phyloP scores from a whole-genome alignment of 805 yeast genomes.

The Ogataea henricii region DNA sequence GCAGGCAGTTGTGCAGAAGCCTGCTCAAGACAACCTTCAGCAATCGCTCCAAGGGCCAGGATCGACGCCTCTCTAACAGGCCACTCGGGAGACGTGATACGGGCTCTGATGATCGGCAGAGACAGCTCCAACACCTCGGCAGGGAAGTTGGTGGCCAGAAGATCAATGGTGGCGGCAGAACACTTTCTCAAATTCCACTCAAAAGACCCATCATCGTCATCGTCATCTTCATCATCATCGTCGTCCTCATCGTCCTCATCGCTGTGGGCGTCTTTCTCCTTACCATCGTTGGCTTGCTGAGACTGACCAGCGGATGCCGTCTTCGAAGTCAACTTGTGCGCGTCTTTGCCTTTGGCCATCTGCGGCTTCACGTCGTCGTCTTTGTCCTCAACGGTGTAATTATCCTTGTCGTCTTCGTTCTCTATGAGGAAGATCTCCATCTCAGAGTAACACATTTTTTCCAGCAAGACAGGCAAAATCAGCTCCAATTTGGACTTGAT shows the following conservation, averaged over 20 bases:
- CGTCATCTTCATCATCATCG: conserved; percentile 74
- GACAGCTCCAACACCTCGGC: conserved; percentile 63
- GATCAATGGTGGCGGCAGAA: conserved; percentile 89
- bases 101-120: conserved; percentile 74
- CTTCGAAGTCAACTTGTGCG: conserved; percentile 34
- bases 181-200: conserved; percentile 94
- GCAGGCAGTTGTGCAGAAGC: conserved; percentile 74
- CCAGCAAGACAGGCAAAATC: conserved; percentile 76
- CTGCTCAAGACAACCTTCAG: conserved; percentile 79
- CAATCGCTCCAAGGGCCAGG: conserved; percentile 91
- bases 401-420: conserved; percentile 69
- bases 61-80: conserved; percentile 91
- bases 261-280: conserved; percentile 25
- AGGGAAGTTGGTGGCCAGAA: conserved; percentile 69
- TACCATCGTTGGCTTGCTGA: conserved; percentile 14
- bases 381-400: conserved; percentile 74
- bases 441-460: conserved; percentile 86
- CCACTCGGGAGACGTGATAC: conserved; percentile 76
- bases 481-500: conserved; percentile 58
- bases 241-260: conserved; percentile 55
- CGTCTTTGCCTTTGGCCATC: conserved; percentile 64
- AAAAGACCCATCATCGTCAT: conserved; percentile 62
- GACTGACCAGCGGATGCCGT: conserved; percentile 9
- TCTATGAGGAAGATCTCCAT: conserved; percentile 70
- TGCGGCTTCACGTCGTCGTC: conserved; percentile 88